Percentiles rank a stretch among this genome's conserved stretches.
These are phyloP conservation scores for Plicaturopsis crispa DNA, from an alignment of 768 basidiomycete genomes.

Conservation along the genomic window DNA sequence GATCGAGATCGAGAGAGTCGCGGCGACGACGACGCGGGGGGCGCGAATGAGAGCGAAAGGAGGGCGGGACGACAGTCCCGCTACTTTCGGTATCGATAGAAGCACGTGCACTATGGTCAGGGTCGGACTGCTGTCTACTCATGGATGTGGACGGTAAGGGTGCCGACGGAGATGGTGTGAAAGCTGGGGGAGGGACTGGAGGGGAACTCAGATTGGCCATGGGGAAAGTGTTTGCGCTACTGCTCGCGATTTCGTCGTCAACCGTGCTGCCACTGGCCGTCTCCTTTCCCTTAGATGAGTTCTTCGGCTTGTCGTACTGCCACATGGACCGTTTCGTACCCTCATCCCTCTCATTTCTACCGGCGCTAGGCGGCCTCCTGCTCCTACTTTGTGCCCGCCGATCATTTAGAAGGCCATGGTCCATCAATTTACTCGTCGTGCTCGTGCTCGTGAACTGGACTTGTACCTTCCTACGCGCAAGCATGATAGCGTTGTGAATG, in stretches of 20 bases:
- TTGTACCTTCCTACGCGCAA: slow-evolving; percentile 72
- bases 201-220: too few relatives aligned
- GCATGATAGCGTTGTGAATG: slow-evolving; percentile 42
- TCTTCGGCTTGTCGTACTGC: slow-evolving; percentile 9
- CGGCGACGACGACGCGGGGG: too few relatives aligned
- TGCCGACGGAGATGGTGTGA: too few relatives aligned
- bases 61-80: too few relatives aligned
- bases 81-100: too few relatives aligned
- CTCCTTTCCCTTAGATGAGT: slow-evolving; percentile 8
- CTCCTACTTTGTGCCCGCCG: slow-evolving; percentile 16
- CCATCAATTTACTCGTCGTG: slow-evolving; percentile 59
- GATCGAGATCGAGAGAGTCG: too few relatives aligned
- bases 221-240: background rate
- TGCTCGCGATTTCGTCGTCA: background rate
- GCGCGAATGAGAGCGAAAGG: too few relatives aligned
- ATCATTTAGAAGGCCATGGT: slow-evolving; percentile 60
- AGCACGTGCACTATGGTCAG: too few relatives aligned
- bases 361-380: slow-evolving; percentile 10
- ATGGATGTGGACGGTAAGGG: too few relatives aligned
- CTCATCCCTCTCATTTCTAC: slow-evolving; percentile 16
- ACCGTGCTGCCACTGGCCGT: slow-evolving; percentile 6
- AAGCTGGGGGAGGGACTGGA: too few relatives aligned
- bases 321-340: slow-evolving; percentile 9
- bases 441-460: slow-evolving; percentile 71
- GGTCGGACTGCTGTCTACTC: too few relatives aligned